Base-by-base conservation (phyloP, 768 basidiomycete species). In the Boletales sp. region DNA sequence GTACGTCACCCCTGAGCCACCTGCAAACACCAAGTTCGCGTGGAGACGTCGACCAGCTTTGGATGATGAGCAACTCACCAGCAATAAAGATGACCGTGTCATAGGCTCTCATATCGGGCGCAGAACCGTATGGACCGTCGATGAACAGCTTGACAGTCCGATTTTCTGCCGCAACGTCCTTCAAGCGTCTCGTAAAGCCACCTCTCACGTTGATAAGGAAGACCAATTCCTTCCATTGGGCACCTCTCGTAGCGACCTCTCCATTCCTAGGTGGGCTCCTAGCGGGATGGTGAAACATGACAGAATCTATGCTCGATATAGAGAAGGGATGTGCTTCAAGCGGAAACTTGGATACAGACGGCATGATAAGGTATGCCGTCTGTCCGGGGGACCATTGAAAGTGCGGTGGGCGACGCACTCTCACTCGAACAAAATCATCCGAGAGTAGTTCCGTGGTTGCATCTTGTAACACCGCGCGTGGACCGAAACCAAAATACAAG, bases 291-390 rank as follows among this genome's bases (percentile, higher is more conserved):
- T 31, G 50, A 49, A 66, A 63, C 5, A 60, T 12, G 13, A 45
- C 3, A 14, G 61, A 58, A 40, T 73, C 68, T 9, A 74, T 59
- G 17, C 68, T 77, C 7, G 79, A 70, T 47, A 84, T 83, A 0
- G 83, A 82, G 63, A 85, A 84, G 2, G 83, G 83, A 51, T 84
- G 83, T 0, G 78, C 65, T 61, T 84, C 78, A 31, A 77, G 72
- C 6, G 77, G 75, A 27, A 72, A 60, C 0, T 47, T 44, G 12
- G 77, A 77, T 7, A 80, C 67, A 2, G 69, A 57, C 3, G 81
- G 80, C 55, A 83, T 66, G 11, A 68, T 72, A 17, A 84, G 66
- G 55, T 74, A 83, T 0, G 72, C 76, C 31, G 73, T 71, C 62
- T 84, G 83, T 8, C 83, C 83, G 0, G 83, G 72, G 6, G 61